A percentile compares a stretch with the other conserved stretches of the same genome.
phyloP scores from a whole-genome alignment of 2,329 filamentous ascomycete genomes.

The Xylaria sp. region DNA sequence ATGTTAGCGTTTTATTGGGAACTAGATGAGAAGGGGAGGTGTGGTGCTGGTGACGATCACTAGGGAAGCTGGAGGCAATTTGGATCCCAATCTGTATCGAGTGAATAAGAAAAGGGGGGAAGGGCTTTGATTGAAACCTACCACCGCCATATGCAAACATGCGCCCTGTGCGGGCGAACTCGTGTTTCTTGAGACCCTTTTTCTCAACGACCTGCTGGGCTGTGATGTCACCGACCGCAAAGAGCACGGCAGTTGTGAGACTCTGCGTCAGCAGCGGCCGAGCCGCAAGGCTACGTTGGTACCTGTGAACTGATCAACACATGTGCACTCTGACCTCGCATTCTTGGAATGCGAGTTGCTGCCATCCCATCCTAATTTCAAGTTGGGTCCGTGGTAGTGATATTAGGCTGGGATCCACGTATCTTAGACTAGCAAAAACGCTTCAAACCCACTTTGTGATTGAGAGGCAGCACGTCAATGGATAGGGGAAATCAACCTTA shows the following conservation, averaged over 20 bases:
- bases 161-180: slow-evolving; percentile 75
- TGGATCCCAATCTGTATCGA: neutral
- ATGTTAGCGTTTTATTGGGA: slow-evolving; percentile 14
- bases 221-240: slow-evolving; percentile 89
- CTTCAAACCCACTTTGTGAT: slow-evolving; percentile 2
- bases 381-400: neutral
- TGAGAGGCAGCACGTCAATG: no score
- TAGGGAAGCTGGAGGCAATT: neutral
- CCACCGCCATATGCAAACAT: slow-evolving; percentile 85
- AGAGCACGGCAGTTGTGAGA: slow-evolving; percentile 89
- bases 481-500: slow-evolving; percentile 37
- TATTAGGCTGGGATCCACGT: slow-evolving; percentile 6
- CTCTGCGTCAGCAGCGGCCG: slow-evolving; percentile 91
- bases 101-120: neutral
- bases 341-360: no score
- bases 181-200: slow-evolving; percentile 80
- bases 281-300: slow-evolving; percentile 82
- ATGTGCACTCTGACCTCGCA: neutral
- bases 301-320: slow-evolving; percentile 65
- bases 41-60: neutral
- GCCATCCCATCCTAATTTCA: no score
- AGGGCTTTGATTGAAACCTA: slow-evolving; percentile 57
- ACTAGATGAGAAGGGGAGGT: neutral
- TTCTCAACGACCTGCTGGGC: slow-evolving; percentile 93
- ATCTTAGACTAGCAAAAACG: slow-evolving; percentile 1